A percentile compares a stretch with the other conserved stretches of the same genome.
phyloP scores from a whole-genome alignment of 2,329 filamentous ascomycete species.

The Incumbomyces delicatus region DNA sequence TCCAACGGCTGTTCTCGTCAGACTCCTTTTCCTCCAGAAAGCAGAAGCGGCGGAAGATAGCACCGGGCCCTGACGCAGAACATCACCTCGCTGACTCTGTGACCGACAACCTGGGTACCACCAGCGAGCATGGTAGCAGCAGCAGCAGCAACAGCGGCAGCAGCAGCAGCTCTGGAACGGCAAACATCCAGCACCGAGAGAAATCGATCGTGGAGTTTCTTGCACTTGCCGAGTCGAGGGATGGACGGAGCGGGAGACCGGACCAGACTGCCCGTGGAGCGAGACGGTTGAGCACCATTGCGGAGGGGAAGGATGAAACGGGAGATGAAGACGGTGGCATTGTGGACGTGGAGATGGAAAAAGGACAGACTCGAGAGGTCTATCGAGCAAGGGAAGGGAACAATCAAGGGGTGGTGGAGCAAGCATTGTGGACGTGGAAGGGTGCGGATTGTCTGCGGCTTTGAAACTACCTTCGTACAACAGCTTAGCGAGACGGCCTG shows the following conservation, averaged over 20 bases:
- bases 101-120: too few relatives aligned
- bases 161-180: too few relatives aligned
- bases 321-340: background rate
- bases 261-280: background rate
- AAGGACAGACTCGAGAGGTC: background rate
- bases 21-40: background rate
- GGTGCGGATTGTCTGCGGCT: background rate
- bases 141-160: too few relatives aligned
- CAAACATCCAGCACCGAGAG: too few relatives aligned
- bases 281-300: background rate
- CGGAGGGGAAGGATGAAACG: background rate
- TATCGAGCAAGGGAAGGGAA: background rate
- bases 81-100: too few relatives aligned
- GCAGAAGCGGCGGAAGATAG: too few relatives aligned
- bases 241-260: background rate
- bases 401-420: background rate
- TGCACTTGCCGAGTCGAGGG: background rate
- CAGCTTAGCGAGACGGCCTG: background rate
- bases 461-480: background rate
- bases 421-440: conserved; percentile 2
- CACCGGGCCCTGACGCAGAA: too few relatives aligned
- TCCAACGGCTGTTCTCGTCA: background rate
- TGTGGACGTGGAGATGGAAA: conserved; percentile 1
- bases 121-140: too few relatives aligned
- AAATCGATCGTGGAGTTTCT: too few relatives aligned